Evolutionary conservation across 73 alveolate genomes (phyloP).

Genomic region (Paramecium caudatum): DNA sequence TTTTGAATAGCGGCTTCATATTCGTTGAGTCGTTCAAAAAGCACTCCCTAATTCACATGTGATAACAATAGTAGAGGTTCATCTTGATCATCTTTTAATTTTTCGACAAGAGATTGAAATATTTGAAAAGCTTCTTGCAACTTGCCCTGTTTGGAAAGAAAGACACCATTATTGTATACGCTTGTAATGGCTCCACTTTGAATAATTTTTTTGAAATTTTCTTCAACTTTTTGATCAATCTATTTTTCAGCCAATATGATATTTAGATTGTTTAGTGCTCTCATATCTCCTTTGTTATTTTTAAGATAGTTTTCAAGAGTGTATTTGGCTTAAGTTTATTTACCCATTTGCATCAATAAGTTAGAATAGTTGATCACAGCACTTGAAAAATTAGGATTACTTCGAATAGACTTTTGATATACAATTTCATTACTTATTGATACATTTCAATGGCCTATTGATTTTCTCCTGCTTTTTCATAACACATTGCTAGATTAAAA

Average conservation of each 20-base stretch:
- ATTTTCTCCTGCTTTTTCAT: slow-evolving; percentile 60
- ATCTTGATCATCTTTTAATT: slow-evolving; percentile 9
- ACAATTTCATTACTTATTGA: not conserved
- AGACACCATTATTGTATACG: slow-evolving; percentile 62
- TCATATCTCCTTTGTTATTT: slow-evolving; percentile 68
- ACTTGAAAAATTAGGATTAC: slow-evolving; percentile 54
- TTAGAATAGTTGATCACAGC: slow-evolving; percentile 67
- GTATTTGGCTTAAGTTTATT: slow-evolving; percentile 57
- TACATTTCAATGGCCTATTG: slow-evolving; percentile 30
- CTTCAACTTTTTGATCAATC: slow-evolving; percentile 45
- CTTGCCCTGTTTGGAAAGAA: slow-evolving; percentile 59
- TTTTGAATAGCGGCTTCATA: slow-evolving; percentile 52
- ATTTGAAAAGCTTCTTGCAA: slow-evolving; percentile 46
- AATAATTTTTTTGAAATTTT: slow-evolving; percentile 39
- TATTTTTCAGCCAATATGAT: slow-evolving; percentile 40
- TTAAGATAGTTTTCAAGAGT: slow-evolving; percentile 57
- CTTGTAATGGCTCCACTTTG: slow-evolving; percentile 52
- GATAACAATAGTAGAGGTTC: slow-evolving; percentile 16
- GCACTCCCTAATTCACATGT: slow-evolving; percentile 59
- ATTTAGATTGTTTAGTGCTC: slow-evolving; percentile 40
- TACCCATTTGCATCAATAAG: slow-evolving; percentile 27
- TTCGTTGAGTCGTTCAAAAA: slow-evolving; percentile 4
- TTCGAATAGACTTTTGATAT: slow-evolving; percentile 3
- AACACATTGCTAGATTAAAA: slow-evolving; percentile 64
- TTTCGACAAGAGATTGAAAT: slow-evolving; percentile 25